phyloP scores from a whole-genome alignment of 495 filamentous ascomycete genomes.

The Hyaloscypha variabilis region DNA sequence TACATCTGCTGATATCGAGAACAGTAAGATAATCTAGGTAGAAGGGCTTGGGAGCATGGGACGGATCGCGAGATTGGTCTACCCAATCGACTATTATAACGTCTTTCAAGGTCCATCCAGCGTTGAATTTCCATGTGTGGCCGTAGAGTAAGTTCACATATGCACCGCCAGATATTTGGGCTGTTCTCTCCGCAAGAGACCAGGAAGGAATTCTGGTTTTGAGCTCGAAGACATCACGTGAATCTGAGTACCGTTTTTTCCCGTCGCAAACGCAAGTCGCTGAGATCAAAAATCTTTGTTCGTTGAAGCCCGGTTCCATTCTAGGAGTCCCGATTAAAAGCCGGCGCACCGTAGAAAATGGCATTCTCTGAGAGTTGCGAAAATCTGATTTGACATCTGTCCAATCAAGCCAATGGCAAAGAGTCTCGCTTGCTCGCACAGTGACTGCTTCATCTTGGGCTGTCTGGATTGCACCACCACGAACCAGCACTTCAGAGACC shows the following conservation, averaged over 20 bases:
- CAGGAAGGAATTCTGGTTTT: not conserved
- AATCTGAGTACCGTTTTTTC: slow-evolving; percentile 1
- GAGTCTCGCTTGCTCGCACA: not conserved
- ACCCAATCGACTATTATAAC: not conserved
- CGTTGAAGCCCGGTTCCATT: not conserved
- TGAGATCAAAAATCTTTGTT: not conserved
- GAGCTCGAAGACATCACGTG: not conserved
- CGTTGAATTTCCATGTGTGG: not conserved
- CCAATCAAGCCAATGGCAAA: not conserved
- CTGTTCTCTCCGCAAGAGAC: not conserved
- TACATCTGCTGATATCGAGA: not conserved
- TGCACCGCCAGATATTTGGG: not conserved
- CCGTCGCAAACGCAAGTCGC: not conserved
- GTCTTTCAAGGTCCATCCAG: not conserved
- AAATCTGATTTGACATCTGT: not conserved
- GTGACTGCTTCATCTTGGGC: not conserved
- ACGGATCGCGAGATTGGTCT: not conserved
- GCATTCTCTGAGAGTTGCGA: not conserved
- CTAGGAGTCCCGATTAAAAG: not conserved
- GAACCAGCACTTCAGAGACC: not conserved
- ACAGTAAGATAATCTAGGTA: not conserved
- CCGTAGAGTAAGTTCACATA: not conserved
- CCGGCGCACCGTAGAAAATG: not conserved
- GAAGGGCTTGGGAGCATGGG: not conserved
- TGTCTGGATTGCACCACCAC: not conserved